Base-by-base conservation (phyloP, 2,329 filamentous ascomycete species). In the Ascochyta rabiei region DNA sequence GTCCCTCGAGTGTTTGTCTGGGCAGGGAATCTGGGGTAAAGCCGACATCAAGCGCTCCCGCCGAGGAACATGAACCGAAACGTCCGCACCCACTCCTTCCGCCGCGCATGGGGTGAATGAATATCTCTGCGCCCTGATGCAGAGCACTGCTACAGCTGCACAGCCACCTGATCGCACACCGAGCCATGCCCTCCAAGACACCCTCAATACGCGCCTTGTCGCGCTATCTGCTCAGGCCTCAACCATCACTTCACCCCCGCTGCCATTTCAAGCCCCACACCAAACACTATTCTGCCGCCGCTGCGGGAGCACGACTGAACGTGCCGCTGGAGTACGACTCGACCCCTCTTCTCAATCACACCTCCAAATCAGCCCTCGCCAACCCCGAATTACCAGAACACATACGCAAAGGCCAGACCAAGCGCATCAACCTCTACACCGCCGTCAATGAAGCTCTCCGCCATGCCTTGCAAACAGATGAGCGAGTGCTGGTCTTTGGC, bases 381-480 rank as follows among this genome's bases (percentile, higher is more conserved):
- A 89, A 88, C 69, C 80, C 84, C 4, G 91, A 96, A 69, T 84
- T 98, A 4, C 82, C 90, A 0, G 71, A 80, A 28, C 81, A 87
- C 18, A 81, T 86, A 26, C 85, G 83, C 61, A 86, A 86, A 71
- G 86, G 87, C 40, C 83, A 83, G 15, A 93, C 91, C 2, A 91
- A 91, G 73, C 89, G 90, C 63, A 89, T 96, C 83, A 98, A 98
- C 77, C 84, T 97, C 33, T 97, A 95, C 79, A 91, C 96, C 74
- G 89, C 95, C 45, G 87, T 99, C 80, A 98, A 98, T 73, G 87
- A 93, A 62, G 93, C 93, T 10, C 82, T 99, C 19, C 85, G 89
- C 19, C 90, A 89, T 55, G 91, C 93, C 21, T 82, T 99, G 24
- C 85, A 89, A 15, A 85, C 88, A 31, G 93, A 97, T 67, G 91